A percentile compares a stretch with the other conserved stretches of the same genome.
Evolutionary conservation across 495 filamentous ascomycete genomes (phyloP).

Genomic region (Aspergillus heteromorphus): DNA sequence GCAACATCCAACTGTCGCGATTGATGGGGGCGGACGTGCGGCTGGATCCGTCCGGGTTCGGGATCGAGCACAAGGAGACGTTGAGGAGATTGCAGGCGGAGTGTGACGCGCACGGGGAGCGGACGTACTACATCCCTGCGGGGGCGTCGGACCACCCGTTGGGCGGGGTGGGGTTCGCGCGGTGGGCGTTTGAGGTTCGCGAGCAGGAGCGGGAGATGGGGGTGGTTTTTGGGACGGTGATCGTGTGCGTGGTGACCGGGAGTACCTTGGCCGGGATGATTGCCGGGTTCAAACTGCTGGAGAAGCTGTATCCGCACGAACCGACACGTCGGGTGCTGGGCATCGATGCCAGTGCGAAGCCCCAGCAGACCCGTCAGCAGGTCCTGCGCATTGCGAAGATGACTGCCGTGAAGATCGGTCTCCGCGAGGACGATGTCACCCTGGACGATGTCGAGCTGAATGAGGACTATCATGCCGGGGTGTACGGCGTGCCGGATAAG

Average conservation of each 20-base stretch:
- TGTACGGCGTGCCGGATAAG: constrained; percentile 54
- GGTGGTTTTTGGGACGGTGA: constrained; percentile 53
- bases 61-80: constrained; percentile 56
- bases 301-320: constrained; percentile 29
- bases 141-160: constrained; percentile 62
- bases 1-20: constrained; percentile 58
- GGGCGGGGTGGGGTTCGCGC: constrained; percentile 58
- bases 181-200: constrained; percentile 58
- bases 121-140: constrained; percentile 61
- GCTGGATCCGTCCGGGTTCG: constrained; percentile 46
- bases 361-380: constrained; percentile 49
- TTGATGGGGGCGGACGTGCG: constrained; percentile 56
- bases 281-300: constrained; percentile 55
- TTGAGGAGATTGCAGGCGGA: constrained; percentile 42
- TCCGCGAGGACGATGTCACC: constrained; percentile 48
- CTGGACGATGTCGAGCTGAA: constrained; percentile 55
- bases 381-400: constrained; percentile 54
- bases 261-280: constrained; percentile 59
- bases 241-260: constrained; percentile 60
- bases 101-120: constrained; percentile 38
- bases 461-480: constrained; percentile 56
- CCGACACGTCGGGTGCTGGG: constrained; percentile 44
- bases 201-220: constrained; percentile 53
- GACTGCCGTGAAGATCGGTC: constrained; percentile 53
- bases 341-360: constrained; percentile 58